These are phyloP conservation scores for Chenopodium suecicum DNA, from an alignment of 148 eudicot species.

Conservation along the genomic window DNA sequence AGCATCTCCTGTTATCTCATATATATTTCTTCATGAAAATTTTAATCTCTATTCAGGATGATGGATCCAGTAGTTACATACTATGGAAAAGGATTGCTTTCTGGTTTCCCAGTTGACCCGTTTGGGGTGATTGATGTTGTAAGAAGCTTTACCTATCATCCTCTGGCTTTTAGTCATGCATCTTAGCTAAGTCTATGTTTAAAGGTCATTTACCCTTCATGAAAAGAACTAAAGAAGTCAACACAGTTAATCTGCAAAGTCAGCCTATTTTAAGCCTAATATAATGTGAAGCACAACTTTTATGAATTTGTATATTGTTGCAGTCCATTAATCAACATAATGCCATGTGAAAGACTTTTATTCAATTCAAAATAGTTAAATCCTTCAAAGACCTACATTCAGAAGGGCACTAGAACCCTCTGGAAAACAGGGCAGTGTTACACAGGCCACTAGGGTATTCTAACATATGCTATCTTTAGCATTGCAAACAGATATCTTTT, in stretches of 20 bases:
- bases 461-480: background rate
- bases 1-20: conserved; percentile 1
- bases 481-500: background rate
- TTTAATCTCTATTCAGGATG: conserved; percentile 52
- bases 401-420: background rate
- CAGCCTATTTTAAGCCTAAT: background rate
- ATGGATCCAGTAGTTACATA: conserved; percentile 89
- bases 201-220: background rate
- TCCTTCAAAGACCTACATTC: background rate
- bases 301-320: background rate
- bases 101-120: conserved; percentile 89
- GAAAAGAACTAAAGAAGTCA: background rate
- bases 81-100: conserved; percentile 89
- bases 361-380: background rate
- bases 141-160: conserved; percentile 28
- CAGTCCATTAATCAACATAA: background rate
- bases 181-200: background rate
- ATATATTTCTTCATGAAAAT: background rate
- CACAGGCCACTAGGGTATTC: background rate
- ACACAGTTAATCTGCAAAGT: conserved; percentile 1
- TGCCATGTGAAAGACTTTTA: background rate
- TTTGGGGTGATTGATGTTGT: conserved; percentile 92
- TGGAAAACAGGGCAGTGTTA: background rate
- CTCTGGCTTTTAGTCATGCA: conserved; percentile 15
- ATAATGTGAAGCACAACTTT: background rate